Evolutionary conservation across 2,329 filamentous ascomycete genomes (phyloP).

Genomic region (Rhynchosporium agropyri): DNA sequence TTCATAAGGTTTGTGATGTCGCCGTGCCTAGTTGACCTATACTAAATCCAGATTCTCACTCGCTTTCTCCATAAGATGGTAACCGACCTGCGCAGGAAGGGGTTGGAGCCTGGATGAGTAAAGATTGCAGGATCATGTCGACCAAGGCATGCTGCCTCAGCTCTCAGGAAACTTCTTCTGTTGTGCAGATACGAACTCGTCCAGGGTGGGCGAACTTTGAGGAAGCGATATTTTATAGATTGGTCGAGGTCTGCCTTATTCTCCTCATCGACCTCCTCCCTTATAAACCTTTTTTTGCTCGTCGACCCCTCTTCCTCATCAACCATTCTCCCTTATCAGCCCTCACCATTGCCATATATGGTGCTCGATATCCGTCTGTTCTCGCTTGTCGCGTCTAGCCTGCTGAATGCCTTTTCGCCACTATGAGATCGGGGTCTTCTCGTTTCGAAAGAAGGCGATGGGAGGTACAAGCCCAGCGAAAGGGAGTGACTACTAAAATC

Average conservation of each 20-base stretch:
- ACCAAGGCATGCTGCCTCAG: not conserved
- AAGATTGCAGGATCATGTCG: not conserved
- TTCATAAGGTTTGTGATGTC: no score
- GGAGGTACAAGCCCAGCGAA: not conserved
- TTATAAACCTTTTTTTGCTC: not conserved
- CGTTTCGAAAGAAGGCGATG: not conserved
- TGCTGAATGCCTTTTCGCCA: not conserved
- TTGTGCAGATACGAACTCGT: not conserved
- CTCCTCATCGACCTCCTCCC: not conserved
- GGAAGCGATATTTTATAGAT: not conserved
- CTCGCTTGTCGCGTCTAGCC: not conserved
- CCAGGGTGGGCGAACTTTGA: not conserved
- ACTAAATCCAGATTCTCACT: no score
- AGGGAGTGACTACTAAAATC: not conserved
- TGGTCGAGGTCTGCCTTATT: not conserved
- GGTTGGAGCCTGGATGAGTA: no score
- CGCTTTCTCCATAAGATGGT: no score
- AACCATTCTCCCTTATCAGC: not conserved
- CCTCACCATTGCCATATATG: not conserved
- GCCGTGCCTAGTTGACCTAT: no score
- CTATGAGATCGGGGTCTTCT: slow-evolving; percentile 2
- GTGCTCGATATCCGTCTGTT: not conserved
- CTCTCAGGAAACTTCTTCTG: slow-evolving; percentile 4
- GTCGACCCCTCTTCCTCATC: not conserved
- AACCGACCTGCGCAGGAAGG: no score